These are phyloP conservation scores for Lipomyces mesembrius DNA, from an alignment of 805 yeast species.

Conservation along the genomic window DNA sequence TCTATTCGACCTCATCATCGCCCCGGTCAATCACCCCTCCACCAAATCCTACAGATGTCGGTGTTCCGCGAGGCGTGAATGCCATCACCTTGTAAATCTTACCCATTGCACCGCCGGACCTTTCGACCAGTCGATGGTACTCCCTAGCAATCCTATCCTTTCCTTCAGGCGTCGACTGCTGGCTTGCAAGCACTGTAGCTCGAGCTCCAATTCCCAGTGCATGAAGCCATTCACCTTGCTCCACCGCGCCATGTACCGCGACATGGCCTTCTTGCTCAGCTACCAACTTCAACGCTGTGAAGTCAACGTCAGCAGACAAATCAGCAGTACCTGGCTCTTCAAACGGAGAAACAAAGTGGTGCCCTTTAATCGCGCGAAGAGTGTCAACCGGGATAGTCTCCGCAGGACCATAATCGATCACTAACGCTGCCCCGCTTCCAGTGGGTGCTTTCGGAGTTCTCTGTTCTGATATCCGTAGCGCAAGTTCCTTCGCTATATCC, in stretches of 20 bases:
- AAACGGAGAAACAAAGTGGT: slow-evolving; percentile 75
- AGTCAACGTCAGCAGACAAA: slow-evolving; percentile 83
- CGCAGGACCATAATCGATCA: slow-evolving; percentile 78
- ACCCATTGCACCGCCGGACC: slow-evolving; percentile 72
- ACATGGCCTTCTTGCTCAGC: slow-evolving; percentile 42
- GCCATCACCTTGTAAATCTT: slow-evolving; percentile 73
- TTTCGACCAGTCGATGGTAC: slow-evolving; percentile 66
- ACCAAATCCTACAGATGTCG: slow-evolving; percentile 61
- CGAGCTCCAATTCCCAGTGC: slow-evolving; percentile 75
- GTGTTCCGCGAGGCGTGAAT: slow-evolving; percentile 53
- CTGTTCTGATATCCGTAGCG: slow-evolving; percentile 47
- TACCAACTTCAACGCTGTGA: slow-evolving; percentile 57
- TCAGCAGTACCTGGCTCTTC: slow-evolving; percentile 79
- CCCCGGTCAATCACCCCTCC: slow-evolving; percentile 39
- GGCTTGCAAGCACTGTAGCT: slow-evolving; percentile 54
- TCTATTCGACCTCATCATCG: slow-evolving; percentile 15
- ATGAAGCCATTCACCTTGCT: slow-evolving; percentile 81
- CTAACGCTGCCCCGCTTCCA: slow-evolving; percentile 64
- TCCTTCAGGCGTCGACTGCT: slow-evolving; percentile 51
- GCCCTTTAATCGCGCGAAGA: slow-evolving; percentile 72
- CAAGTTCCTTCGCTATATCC: slow-evolving; percentile 59
- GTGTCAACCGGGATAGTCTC: slow-evolving; percentile 69
- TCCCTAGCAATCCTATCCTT: slow-evolving; percentile 60
- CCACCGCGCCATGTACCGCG: slow-evolving; percentile 60
- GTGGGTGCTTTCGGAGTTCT: slow-evolving; percentile 26